phyloP scores from a whole-genome alignment of 176 grass and related monocot species.

The Oryza meridionalis region DNA sequence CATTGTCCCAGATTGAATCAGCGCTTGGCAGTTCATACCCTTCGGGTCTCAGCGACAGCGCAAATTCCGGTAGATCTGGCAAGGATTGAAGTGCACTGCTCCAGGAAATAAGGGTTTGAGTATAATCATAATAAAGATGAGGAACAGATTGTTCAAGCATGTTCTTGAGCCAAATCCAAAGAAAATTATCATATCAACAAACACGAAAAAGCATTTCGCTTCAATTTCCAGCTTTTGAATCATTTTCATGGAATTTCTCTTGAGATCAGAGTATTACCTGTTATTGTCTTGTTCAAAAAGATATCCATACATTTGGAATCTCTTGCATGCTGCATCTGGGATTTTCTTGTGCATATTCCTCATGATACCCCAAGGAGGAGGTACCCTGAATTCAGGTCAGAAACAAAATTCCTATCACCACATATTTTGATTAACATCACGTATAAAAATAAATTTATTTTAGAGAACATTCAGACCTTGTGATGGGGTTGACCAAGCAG shows the following conservation, averaged over 20 bases:
- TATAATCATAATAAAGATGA: constrained; percentile 5
- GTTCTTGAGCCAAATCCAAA: constrained; percentile 9
- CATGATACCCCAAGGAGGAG: constrained; percentile 89
- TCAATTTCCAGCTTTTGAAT: neutral
- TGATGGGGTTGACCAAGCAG: constrained; percentile 82
- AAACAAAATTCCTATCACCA: constrained; percentile 27
- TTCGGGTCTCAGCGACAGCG: constrained; percentile 78
- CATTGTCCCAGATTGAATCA: constrained; percentile 70
- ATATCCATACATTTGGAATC: constrained; percentile 76
- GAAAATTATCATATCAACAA: neutral
- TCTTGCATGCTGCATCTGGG: constrained; percentile 74
- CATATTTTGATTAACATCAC: neutral
- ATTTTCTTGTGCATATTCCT: constrained; percentile 94
- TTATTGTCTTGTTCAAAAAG: constrained; percentile 83
- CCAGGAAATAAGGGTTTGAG: constrained; percentile 42
- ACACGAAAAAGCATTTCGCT: neutral
- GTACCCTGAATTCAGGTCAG: constrained; percentile 59
- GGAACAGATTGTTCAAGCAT: neutral
- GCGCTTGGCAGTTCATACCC: constrained; percentile 67
- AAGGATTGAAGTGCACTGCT: constrained; percentile 67
- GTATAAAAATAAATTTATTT: neutral
- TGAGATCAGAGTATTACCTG: constrained; percentile 43
- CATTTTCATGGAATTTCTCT: constrained; percentile 7
- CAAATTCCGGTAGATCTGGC: constrained; percentile 91
- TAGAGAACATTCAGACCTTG: constrained; percentile 51